These are phyloP conservation scores for Fagopyrum homotropicum DNA, from an alignment of 148 eudicot species.

Conservation along the genomic window DNA sequence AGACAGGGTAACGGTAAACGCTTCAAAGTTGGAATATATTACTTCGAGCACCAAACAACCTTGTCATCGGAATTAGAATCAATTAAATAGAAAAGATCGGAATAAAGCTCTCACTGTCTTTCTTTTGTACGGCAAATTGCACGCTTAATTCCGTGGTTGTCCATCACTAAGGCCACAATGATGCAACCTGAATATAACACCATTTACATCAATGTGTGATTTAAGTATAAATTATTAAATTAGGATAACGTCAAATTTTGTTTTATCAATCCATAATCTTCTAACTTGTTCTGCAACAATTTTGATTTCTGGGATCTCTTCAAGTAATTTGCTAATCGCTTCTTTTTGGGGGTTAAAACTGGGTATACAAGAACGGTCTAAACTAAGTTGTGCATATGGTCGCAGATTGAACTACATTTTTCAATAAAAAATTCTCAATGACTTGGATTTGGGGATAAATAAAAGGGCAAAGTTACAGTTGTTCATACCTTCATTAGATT, in stretches of 20 bases:
- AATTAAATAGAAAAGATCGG: no score
- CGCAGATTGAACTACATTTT: slow-evolving; percentile 77
- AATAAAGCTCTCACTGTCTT: no score
- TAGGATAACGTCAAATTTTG: slow-evolving; percentile 15
- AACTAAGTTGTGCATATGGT: slow-evolving; percentile 66
- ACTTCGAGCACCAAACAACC: no score
- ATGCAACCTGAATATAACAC: slow-evolving; percentile 63
- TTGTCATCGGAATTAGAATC: no score
- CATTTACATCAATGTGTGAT: neutral
- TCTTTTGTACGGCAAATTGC: slow-evolving; percentile 92
- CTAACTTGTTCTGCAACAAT: slow-evolving; percentile 58
- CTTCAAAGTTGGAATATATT: no score
- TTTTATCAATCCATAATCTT: slow-evolving; percentile 36
- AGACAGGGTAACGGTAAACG: no score
- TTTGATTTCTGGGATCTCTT: slow-evolving; percentile 72
- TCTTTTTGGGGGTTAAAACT: slow-evolving; percentile 22
- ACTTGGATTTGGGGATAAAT: neutral
- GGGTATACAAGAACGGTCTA: slow-evolving; percentile 66
- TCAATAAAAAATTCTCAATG: neutral
- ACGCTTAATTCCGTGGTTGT: slow-evolving; percentile 92
- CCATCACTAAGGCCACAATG: slow-evolving; percentile 87
- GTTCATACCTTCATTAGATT: slow-evolving; percentile 83
- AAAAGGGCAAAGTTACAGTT: neutral
- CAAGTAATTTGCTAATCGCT: slow-evolving; percentile 46
- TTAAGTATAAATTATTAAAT: neutral